phyloP scores from a whole-genome alignment of 768 basidiomycete genomes.

The button mushroom (Agaricus bisporus) region DNA sequence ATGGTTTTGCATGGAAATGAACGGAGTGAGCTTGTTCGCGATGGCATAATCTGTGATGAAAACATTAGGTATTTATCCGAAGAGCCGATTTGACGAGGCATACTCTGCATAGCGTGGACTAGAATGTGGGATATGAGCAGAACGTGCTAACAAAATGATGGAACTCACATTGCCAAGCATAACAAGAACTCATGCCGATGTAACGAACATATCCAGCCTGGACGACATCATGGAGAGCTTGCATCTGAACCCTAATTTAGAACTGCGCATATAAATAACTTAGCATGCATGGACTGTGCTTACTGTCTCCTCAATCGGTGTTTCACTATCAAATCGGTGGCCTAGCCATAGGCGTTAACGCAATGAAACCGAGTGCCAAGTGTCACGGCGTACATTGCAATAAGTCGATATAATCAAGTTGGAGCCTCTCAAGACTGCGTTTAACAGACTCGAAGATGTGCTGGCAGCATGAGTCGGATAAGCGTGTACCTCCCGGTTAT shows the following conservation, averaged over 20 bases:
- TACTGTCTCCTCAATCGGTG: conserved; percentile 54
- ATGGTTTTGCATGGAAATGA: conserved; percentile 70
- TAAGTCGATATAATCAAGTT: conserved; percentile 73
- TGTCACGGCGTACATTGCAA: conserved; percentile 48
- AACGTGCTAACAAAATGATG: background rate
- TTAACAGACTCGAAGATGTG: conserved; percentile 71
- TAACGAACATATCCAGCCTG: conserved; percentile 58
- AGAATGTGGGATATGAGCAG: background rate
- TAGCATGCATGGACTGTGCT: background rate
- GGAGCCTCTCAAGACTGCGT: conserved; percentile 55
- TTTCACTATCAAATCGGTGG: conserved; percentile 51
- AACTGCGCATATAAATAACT: background rate
- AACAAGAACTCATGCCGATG: conserved; percentile 53
- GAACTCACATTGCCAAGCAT: conserved; percentile 46
- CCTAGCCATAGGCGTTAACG: conserved; percentile 19
- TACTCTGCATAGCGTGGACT: conserved; percentile 57
- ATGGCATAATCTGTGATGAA: conserved; percentile 48
- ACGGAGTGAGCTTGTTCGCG: conserved; percentile 48
- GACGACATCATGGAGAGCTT: conserved; percentile 63
- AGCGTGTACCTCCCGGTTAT: background rate
- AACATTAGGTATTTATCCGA: background rate
- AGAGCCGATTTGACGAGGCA: conserved; percentile 2
- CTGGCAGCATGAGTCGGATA: conserved; percentile 18
- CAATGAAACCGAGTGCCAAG: background rate
- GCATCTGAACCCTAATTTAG: conserved; percentile 51